Evolutionary conservation across 768 basidiomycete species (phyloP).

Genomic region (Leccinum obscurum): DNA sequence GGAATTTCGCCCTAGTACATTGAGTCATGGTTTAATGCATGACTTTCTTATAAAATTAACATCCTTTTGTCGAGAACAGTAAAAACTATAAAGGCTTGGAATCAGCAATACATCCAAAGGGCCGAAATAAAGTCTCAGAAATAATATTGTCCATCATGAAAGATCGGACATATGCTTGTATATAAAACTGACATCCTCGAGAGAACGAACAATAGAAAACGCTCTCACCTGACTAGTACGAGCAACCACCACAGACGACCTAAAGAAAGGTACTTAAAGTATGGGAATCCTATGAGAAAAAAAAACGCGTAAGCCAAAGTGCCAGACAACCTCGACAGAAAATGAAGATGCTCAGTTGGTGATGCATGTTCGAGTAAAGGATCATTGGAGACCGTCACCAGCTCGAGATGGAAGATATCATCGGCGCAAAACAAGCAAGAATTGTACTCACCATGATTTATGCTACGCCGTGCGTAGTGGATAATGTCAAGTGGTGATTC

Average conservation of each 20-base stretch:
- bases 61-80: background rate
- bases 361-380: conserved; percentile 79
- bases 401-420: conserved; percentile 75
- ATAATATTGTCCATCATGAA: conserved; percentile 55
- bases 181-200: conserved; percentile 49
- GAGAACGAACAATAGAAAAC: background rate
- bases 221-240: conserved; percentile 10
- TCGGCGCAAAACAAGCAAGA: conserved; percentile 35
- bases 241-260: background rate
- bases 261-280: background rate
- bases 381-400: conserved; percentile 69
- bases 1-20: background rate
- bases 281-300: background rate
- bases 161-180: conserved; percentile 79
- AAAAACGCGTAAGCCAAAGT: conserved; percentile 5
- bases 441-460: conserved; percentile 33
- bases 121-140: conserved; percentile 42
- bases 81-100: background rate
- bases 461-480: background rate
- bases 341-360: conserved; percentile 45
- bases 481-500: background rate
- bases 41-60: background rate
- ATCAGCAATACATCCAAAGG: conserved; percentile 7
- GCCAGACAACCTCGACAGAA: conserved; percentile 22
- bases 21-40: no score